phyloP scores from a whole-genome alignment of 2,329 filamentous ascomycete species.

The Phyllosticta citriasiana region DNA sequence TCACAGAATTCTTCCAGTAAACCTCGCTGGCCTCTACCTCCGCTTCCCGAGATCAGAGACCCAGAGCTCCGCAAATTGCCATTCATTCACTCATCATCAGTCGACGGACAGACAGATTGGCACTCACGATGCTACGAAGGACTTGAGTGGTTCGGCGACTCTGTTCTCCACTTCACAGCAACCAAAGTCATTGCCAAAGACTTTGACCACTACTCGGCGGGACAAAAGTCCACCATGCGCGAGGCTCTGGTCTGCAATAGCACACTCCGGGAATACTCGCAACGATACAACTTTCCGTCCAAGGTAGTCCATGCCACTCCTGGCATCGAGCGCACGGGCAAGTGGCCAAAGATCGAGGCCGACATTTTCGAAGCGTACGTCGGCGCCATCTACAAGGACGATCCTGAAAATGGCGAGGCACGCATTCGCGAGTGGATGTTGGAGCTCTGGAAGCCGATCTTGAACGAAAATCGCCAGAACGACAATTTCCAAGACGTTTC shows the following conservation, averaged over 20 bases:
- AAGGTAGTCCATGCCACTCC: constrained; percentile 40
- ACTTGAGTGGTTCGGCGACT: constrained; percentile 83
- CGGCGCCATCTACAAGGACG: constrained; percentile 53
- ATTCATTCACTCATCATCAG: constrained; percentile 50
- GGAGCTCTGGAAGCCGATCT: constrained; percentile 58
- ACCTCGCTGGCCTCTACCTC: constrained; percentile 33
- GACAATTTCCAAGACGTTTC: not conserved
- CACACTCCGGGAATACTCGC: constrained; percentile 62
- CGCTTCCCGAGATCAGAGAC: constrained; percentile 53
- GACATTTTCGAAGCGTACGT: constrained; percentile 91
- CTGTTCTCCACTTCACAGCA: constrained; percentile 69
- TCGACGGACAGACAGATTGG: constrained; percentile 5
- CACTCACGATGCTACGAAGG: constrained; percentile 54
- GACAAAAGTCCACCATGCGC: constrained; percentile 63
- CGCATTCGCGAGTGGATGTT: constrained; percentile 60
- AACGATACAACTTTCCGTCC: constrained; percentile 57
- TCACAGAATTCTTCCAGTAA: not conserved
- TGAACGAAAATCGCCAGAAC: constrained; percentile 39
- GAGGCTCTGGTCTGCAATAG: constrained; percentile 70
- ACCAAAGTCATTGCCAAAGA: constrained; percentile 65
- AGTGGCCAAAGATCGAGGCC: constrained; percentile 59
- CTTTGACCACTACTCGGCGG: constrained; percentile 43
- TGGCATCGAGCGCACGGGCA: not conserved
- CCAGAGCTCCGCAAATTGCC: constrained; percentile 49
- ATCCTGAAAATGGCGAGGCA: constrained; percentile 47